A percentile compares a stretch with the other conserved stretches of the same genome.
These are phyloP conservation scores for Suillus plorans DNA, from an alignment of 768 basidiomycete genomes.

Conservation along the genomic window DNA sequence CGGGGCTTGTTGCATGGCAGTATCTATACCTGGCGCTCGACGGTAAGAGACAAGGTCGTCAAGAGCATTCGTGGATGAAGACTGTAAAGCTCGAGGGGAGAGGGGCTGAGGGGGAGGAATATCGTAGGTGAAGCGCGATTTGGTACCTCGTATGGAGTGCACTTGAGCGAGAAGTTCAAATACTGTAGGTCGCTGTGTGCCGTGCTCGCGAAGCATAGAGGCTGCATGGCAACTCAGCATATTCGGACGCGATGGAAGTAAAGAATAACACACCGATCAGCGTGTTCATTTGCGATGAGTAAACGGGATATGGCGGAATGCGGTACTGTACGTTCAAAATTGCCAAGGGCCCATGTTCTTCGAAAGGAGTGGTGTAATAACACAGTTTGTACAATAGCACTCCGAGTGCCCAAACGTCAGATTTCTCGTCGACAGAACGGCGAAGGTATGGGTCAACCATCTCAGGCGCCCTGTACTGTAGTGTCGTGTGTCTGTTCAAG, in stretches of 20 bases:
- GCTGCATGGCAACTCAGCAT: constrained; percentile 41
- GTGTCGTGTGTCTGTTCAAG: constrained; percentile 90
- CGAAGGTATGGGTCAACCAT: constrained; percentile 92
- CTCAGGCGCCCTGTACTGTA: constrained; percentile 98
- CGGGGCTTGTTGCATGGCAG: constrained; percentile 14
- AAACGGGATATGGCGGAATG: constrained; percentile 85
- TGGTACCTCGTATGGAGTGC: constrained; percentile 85
- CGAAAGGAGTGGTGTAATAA: constrained; percentile 99
- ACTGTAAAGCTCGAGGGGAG: constrained; percentile 39
- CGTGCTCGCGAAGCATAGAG: constrained; percentile 92
- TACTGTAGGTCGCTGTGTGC: constrained; percentile 79
- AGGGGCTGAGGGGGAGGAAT: constrained; percentile 49
- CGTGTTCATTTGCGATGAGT: constrained; percentile 78
- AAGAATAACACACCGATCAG: constrained; percentile 66
- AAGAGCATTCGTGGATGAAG: constrained; percentile 28
- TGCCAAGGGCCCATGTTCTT: constrained; percentile 94
- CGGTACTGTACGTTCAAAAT: constrained; percentile 97
- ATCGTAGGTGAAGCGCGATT: constrained; percentile 72
- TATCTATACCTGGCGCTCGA: constrained; percentile 17
- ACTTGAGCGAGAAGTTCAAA: constrained; percentile 85
- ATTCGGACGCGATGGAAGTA: constrained; percentile 3
- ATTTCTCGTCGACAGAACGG: constrained; percentile 87
- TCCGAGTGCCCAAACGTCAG: constrained; percentile 97
- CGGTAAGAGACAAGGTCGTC: constrained; percentile 42
- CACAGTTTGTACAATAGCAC: constrained; percentile 97